Base-by-base conservation (phyloP, 768 basidiomycete species). In the Xanthoconium purpureum region DNA sequence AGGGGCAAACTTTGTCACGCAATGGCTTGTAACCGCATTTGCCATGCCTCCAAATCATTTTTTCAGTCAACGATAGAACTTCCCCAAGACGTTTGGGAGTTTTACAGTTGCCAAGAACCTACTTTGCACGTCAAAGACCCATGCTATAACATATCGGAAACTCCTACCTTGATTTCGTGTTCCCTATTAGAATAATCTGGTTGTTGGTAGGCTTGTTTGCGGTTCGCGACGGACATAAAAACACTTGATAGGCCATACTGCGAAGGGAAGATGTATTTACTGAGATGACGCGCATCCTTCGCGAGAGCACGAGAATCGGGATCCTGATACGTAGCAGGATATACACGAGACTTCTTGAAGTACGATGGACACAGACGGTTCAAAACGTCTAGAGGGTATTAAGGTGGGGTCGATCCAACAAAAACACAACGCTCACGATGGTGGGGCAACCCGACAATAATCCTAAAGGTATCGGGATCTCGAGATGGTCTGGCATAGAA, bases 261-360 rank as follows among this genome's bases (percentile, higher is more conserved):
- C 39, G 85, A 78, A 10, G 94, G 85, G 64, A 98, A 96, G 2
- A 98, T 75, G 63, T 93, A 88, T 73, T 94, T 94, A 35, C 88
- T 78, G 1, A 93, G 71, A 59, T 84, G 84, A 39, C 88, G 79
- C 1, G 81, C 79, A 38, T 82, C 69, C 38, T 77, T 77, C 43
- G 74, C 76, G 61, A 80, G 80, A 56, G 73, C 65, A 10, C 72
- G 74, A 28, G 75, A 73, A 58, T 84, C 80, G 1, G 77, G 78
- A 35, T 83, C 79, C 3, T 72, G 62, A 53, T 73, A 77, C 4
- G 57, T 56, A 6, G 61, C 67, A 39, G 67, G 67, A 45, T 68
- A 55, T 18, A 55, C 50, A 29, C 57, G 70, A 14, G 67, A 58
- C 29, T 70, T 72, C 54, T 65, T 72, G 51, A 63, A 63, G 65